Evolutionary conservation across 768 basidiomycete genomes (phyloP).

Genomic region (Cyclocybe cylindracea): DNA sequence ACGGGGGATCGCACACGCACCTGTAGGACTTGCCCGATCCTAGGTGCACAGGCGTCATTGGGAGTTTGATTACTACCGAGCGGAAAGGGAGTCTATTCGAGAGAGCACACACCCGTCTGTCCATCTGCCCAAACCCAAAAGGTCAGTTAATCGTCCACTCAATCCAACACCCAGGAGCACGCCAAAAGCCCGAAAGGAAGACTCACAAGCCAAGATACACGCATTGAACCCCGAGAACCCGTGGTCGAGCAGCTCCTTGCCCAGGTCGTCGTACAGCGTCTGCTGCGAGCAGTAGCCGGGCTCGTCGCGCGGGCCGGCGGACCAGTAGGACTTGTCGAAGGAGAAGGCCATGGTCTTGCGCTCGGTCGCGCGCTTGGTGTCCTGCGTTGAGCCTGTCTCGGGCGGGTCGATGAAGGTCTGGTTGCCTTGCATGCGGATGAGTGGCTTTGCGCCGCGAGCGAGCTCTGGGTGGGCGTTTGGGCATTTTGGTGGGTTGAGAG

Average conservation of each 20-base stretch:
- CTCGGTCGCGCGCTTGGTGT: constrained; percentile 83
- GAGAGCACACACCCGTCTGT: constrained; percentile 71
- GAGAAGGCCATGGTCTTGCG: constrained; percentile 89
- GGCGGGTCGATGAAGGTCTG: constrained; percentile 93
- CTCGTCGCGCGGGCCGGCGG: constrained; percentile 87
- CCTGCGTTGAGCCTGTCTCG: constrained; percentile 66
- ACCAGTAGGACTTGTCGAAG: constrained; percentile 99
- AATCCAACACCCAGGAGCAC: not conserved
- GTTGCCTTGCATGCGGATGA: constrained; percentile 95
- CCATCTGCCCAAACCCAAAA: constrained; percentile 47
- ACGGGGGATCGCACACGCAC: constrained; percentile 38
- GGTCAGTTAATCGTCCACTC: not conserved
- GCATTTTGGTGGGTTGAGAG: not conserved
- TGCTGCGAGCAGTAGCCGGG: constrained; percentile 92
- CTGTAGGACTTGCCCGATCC: constrained; percentile 94
- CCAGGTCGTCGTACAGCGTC: constrained; percentile 92
- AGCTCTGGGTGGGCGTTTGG: constrained; percentile 58
- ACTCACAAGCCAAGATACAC: constrained; percentile 98
- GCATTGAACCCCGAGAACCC: constrained; percentile 97
- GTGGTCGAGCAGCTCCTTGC: constrained; percentile 92
- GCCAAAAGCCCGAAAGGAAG: not conserved
- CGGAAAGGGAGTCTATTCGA: not conserved
- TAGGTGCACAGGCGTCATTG: constrained; percentile 24
- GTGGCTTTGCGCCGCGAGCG: constrained; percentile 87
- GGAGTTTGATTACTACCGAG: too few relatives aligned